Percentiles rank a stretch among this genome's conserved stretches.
These are phyloP conservation scores for Theileria equi DNA, from an alignment of 169 alveolate species.

Conservation along the genomic window DNA sequence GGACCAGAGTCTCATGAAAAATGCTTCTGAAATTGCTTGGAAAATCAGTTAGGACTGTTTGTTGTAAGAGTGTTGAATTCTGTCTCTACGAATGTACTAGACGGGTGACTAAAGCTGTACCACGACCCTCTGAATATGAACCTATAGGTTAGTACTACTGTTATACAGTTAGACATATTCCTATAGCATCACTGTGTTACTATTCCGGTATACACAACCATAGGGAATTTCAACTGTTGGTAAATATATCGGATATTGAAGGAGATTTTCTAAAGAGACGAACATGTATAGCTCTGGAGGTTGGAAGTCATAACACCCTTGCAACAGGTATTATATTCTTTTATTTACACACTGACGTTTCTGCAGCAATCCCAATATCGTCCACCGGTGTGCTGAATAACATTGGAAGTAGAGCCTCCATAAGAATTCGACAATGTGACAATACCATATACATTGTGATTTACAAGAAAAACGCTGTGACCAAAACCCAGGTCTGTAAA, in stretches of 20 bases:
- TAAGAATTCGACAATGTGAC: conserved; percentile 30
- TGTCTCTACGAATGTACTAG: conserved; percentile 32
- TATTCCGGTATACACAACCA: conserved; percentile 59
- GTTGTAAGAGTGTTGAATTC: conserved; percentile 57
- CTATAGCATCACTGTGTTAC: conserved; percentile 45
- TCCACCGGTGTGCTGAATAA: conserved; percentile 20
- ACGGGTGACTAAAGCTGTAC: conserved; percentile 8
- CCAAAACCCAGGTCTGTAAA: conserved; percentile 9
- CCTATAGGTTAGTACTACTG: conserved; percentile 35
- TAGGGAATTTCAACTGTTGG: conserved; percentile 50
- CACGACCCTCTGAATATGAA: conserved; percentile 36
- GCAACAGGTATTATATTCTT: conserved; percentile 19
- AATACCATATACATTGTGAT: conserved; percentile 1
- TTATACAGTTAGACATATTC: too few species aligned
- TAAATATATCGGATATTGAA: conserved; percentile 38
- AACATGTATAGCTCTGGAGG: conserved; percentile 20
- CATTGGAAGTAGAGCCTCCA: conserved; percentile 45
- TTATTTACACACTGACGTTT: not conserved
- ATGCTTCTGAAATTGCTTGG: conserved; percentile 26
- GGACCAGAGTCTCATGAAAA: too few species aligned
- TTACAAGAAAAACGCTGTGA: conserved; percentile 38
- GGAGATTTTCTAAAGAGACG: conserved; percentile 31
- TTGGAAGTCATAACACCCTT: conserved; percentile 5
- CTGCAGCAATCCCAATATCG: conserved; percentile 34
- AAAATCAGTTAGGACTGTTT: conserved; percentile 19